Conservation (phyloP, 176 grass and related monocot species). For the Eremochloa ophiuroides region DNA sequence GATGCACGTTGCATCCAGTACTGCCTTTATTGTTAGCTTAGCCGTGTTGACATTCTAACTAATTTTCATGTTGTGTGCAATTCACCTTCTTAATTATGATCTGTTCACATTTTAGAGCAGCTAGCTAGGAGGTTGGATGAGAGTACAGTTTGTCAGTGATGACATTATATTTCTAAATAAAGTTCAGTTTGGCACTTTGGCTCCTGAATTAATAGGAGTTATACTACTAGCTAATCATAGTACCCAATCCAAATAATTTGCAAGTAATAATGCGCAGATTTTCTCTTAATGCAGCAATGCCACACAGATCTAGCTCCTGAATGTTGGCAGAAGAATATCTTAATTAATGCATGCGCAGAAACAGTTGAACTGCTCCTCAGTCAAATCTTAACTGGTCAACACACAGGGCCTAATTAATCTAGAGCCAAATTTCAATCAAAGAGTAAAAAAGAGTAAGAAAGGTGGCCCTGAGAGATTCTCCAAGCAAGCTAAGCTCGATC, state of each 20-base stretch:
- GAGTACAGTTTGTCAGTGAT: background rate
- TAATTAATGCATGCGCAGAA: background rate
- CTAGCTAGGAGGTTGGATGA: background rate
- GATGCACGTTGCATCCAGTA: slow-evolving; percentile 11
- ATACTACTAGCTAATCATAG: background rate
- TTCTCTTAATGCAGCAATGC: background rate
- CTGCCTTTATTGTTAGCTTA: background rate
- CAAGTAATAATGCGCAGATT: background rate
- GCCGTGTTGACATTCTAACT: background rate
- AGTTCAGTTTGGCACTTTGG: background rate
- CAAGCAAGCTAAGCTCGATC: background rate
- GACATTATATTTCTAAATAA: background rate
- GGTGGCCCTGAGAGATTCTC: background rate
- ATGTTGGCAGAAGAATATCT: background rate
- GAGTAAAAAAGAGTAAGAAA: background rate
- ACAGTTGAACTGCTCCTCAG: background rate
- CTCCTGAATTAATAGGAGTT: background rate
- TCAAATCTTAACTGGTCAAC: background rate
- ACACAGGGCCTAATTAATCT: background rate
- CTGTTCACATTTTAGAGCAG: background rate
- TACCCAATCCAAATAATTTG: background rate
- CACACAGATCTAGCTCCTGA: background rate
- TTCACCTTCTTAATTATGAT: background rate
- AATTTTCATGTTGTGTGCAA: background rate
- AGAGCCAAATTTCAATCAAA: background rate